These are phyloP conservation scores for Penicillium sp. DNA, from an alignment of 2,329 filamentous ascomycete genomes.

Conservation along the genomic window DNA sequence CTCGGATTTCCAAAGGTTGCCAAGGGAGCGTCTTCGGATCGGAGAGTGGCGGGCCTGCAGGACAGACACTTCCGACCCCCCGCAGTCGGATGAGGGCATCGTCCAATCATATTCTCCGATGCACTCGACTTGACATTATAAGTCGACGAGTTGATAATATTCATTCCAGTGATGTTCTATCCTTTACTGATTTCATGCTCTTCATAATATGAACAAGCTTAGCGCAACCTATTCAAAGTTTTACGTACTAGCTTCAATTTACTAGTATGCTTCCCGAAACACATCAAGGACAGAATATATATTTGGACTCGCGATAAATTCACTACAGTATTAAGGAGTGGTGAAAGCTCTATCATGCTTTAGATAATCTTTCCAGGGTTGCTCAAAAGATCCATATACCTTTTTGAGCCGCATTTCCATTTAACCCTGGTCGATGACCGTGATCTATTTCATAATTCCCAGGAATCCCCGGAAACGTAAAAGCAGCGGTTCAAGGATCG, in stretches of 20 bases:
- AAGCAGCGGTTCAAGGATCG: neutral
- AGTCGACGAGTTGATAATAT: too few species aligned
- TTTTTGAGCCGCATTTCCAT: neutral
- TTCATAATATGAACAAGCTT: too few species aligned
- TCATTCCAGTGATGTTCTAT: too few species aligned
- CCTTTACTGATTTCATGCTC: too few species aligned
- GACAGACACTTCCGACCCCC: conserved; percentile 27
- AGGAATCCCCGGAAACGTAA: neutral
- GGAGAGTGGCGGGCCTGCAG: neutral
- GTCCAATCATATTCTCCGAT: too few species aligned
- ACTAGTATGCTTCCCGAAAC: neutral
- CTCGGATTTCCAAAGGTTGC: neutral
- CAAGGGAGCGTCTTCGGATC: conserved; percentile 20
- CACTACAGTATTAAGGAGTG: conserved; percentile 1
- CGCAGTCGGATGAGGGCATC: conserved; percentile 12
- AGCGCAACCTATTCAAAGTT: neutral
- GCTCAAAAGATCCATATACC: neutral
- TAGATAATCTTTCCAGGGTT: neutral
- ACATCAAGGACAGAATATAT: neutral
- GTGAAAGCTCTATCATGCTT: conserved; percentile 5
- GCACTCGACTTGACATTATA: too few species aligned
- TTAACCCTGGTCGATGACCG: neutral
- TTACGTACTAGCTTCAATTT: too few species aligned
- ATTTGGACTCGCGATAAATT: neutral
- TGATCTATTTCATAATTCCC: neutral